phyloP scores from a whole-genome alignment of 108 stramenopile species.

The Conticribra weissflogii region DNA sequence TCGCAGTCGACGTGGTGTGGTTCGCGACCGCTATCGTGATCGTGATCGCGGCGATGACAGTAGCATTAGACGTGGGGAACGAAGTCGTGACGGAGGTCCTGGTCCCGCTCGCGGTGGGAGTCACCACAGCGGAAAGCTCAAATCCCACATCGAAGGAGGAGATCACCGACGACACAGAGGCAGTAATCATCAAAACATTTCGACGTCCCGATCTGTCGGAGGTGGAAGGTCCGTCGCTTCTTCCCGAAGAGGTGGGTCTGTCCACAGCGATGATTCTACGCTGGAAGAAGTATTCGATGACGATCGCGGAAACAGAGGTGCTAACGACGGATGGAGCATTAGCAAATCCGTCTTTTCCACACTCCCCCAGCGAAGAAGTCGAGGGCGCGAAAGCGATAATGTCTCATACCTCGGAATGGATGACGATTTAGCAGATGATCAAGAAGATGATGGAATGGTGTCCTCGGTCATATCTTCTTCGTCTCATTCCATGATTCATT shows the following conservation, averaged over 20 bases:
- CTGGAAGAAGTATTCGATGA: constrained; percentile 15
- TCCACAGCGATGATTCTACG: constrained; percentile 17
- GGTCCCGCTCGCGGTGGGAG: too few relatives aligned
- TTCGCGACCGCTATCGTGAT: too few relatives aligned
- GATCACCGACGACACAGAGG: too few relatives aligned
- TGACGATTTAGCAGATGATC: constrained; percentile 10
- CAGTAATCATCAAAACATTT: too few relatives aligned
- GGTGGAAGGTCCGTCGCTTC: too few relatives aligned
- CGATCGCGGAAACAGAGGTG: constrained; percentile 7
- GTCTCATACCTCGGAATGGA: constrained; percentile 5
- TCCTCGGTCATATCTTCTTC: constrained; percentile 15
- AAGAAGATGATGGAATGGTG: constrained; percentile 1
- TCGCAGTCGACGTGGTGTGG: too few relatives aligned
- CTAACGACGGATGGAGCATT: constrained; percentile 18
- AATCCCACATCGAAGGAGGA: too few relatives aligned
- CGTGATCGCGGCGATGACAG: too few relatives aligned
- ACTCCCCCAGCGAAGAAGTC: background rate
- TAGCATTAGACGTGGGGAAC: too few relatives aligned
- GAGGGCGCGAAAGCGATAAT: constrained; percentile 7
- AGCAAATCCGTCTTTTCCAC: constrained; percentile 27
- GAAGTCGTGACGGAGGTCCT: too few relatives aligned
- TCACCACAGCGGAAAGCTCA: too few relatives aligned
- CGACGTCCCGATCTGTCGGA: too few relatives aligned
- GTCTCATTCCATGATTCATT: constrained; percentile 13
- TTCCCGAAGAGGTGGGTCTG: background rate